A percentile compares a stretch with the other conserved stretches of the same genome.
Conservation (phyloP, 2,329 filamentous ascomycete species). For the Colletotrichum musae region DNA sequence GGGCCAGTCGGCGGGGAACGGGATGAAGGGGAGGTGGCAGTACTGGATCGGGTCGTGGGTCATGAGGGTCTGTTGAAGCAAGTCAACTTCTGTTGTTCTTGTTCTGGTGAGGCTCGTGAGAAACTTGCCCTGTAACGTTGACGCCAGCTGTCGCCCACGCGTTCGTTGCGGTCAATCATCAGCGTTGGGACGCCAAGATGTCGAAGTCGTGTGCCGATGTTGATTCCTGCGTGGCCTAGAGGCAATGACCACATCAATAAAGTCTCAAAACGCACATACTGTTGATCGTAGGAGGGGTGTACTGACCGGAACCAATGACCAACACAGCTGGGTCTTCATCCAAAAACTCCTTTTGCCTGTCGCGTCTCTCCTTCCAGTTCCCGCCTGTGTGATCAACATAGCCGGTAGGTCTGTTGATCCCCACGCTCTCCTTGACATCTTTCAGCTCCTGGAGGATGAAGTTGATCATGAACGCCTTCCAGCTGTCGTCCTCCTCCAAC, state of each 20-base stretch:
- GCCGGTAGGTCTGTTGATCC: slow-evolving; percentile 66
- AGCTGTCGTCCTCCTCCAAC: slow-evolving; percentile 48
- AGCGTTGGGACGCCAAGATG: slow-evolving; percentile 69
- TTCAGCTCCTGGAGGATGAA: slow-evolving; percentile 70
- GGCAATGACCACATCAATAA: too few species aligned
- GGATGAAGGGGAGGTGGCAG: slow-evolving; percentile 74
- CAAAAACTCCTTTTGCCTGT: slow-evolving; percentile 61
- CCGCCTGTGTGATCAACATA: slow-evolving; percentile 67
- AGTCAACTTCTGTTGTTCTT: background rate
- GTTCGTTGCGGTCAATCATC: slow-evolving; percentile 70
- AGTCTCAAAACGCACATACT: too few species aligned
- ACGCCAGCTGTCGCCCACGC: slow-evolving; percentile 76
- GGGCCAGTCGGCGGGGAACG: slow-evolving; percentile 76
- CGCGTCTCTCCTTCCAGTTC: slow-evolving; percentile 73
- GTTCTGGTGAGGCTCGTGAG: too few species aligned
- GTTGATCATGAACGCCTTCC: slow-evolving; percentile 76
- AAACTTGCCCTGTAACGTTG: slow-evolving; percentile 62
- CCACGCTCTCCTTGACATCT: slow-evolving; percentile 65
- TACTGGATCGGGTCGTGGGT: slow-evolving; percentile 78
- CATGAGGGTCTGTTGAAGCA: slow-evolving; percentile 65
- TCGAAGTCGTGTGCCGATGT: slow-evolving; percentile 70
- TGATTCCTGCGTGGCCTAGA: slow-evolving; percentile 72
- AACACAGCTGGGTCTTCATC: slow-evolving; percentile 70
- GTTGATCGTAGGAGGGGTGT: background rate
- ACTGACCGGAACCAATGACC: slow-evolving; percentile 67